Evolutionary conservation across 768 basidiomycete genomes (phyloP).

Genomic region (Albatrellus ellisii): DNA sequence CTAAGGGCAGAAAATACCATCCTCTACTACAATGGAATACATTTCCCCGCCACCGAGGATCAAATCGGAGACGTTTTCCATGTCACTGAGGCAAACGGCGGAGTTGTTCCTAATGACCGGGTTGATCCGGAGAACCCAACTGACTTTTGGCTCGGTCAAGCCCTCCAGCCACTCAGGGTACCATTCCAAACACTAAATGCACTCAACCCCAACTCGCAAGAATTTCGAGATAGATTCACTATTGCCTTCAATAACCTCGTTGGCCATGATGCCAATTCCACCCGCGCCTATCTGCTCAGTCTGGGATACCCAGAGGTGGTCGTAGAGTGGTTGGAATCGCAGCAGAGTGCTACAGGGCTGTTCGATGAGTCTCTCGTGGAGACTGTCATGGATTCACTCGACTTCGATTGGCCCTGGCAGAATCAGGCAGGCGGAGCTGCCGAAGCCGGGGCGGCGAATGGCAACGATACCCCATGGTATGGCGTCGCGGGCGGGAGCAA

Average conservation of each 20-base stretch:
- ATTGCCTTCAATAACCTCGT: too few relatives aligned
- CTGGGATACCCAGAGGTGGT: constrained; percentile 6
- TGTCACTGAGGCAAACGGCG: not conserved
- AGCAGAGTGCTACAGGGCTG: constrained; percentile 4
- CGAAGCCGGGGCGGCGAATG: too few relatives aligned
- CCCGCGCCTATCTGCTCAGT: constrained; percentile 8
- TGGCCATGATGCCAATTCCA: constrained; percentile 1
- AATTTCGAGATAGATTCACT: too few relatives aligned
- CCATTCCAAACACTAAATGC: too few relatives aligned
- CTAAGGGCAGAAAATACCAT: not conserved
- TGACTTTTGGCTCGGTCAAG: too few relatives aligned
- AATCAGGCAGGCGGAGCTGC: not conserved
- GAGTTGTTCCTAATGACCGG: not conserved
- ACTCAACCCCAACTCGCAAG: too few relatives aligned
- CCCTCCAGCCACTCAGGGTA: too few relatives aligned
- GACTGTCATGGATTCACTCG: not conserved
- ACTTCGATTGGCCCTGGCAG: not conserved
- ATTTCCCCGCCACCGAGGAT: not conserved
- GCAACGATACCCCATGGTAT: not conserved
- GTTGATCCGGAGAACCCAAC: too few relatives aligned
- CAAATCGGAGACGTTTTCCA: not conserved
- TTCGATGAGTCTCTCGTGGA: constrained; percentile 3
- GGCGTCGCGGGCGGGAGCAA: not conserved
- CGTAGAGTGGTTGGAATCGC: constrained; percentile 12
- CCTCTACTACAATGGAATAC: not conserved